Evolutionary conservation across 192 early-diverging fungal genomes (phyloP).

Genomic region (Coemansia erecta): DNA sequence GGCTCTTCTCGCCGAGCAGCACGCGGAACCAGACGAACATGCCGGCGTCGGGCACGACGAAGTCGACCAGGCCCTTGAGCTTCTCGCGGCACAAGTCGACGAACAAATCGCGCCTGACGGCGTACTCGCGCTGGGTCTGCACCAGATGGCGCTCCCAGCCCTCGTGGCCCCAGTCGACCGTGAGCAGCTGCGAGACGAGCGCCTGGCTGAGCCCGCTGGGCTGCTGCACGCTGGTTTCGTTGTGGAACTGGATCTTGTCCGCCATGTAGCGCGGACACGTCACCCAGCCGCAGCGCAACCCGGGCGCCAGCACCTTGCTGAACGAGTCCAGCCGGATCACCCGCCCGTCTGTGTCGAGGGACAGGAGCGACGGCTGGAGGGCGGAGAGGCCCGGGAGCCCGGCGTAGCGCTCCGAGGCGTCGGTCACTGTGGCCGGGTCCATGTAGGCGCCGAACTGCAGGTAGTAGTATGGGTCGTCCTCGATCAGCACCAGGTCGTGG

Average conservation of each 20-base stretch:
- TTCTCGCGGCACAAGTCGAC: slow-evolving; percentile 60
- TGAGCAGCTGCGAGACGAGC: slow-evolving; percentile 67
- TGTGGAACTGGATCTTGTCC: slow-evolving; percentile 78
- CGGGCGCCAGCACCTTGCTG: slow-evolving; percentile 88
- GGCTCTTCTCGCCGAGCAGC: slow-evolving; percentile 36
- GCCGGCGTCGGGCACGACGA: slow-evolving; percentile 63
- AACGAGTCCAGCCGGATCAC: slow-evolving; percentile 91
- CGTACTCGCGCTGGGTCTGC: slow-evolving; percentile 72
- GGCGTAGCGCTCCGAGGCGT: slow-evolving; percentile 20
- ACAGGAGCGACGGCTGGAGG: slow-evolving; percentile 76
- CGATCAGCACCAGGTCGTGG: slow-evolving; percentile 82
- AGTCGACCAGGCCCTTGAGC: slow-evolving; percentile 61
- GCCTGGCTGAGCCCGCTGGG: slow-evolving; percentile 80
- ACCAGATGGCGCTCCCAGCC: slow-evolving; percentile 76
- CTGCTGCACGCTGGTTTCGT: slow-evolving; percentile 79
- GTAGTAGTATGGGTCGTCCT: slow-evolving; percentile 97
- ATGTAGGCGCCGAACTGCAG: slow-evolving; percentile 63
- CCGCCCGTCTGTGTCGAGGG: slow-evolving; percentile 83
- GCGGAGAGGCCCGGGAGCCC: slow-evolving; percentile 19
- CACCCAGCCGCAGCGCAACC: slow-evolving; percentile 81
- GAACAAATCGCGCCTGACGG: slow-evolving; percentile 66
- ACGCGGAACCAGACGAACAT: slow-evolving; percentile 92
- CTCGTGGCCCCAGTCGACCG: slow-evolving; percentile 72
- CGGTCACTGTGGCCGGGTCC: slow-evolving; percentile 4
- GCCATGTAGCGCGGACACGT: slow-evolving; percentile 68